Conservation (phyloP, 768 basidiomycete species). For the Xerocomus brunneocitrinus region DNA sequence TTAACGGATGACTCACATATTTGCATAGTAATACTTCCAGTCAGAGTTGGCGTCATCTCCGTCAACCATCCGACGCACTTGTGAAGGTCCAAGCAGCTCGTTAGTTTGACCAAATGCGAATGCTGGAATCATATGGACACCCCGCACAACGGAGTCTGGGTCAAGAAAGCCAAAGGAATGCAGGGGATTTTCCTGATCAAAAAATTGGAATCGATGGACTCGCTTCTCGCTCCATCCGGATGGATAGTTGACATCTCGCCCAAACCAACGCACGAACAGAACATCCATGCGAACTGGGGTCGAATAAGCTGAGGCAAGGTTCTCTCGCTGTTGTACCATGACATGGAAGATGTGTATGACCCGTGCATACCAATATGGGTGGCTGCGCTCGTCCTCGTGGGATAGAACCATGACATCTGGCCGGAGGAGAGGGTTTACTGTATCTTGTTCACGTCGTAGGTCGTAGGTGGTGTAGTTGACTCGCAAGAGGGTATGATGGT, state of each 20-base stretch:
- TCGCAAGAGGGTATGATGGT: conserved; percentile 19
- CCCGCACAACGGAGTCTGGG: conserved; percentile 8
- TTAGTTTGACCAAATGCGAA: conserved; percentile 18
- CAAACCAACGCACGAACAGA: conserved; percentile 28
- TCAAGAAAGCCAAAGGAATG: conserved; percentile 16
- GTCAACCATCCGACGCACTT: neutral
- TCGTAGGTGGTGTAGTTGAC: conserved; percentile 33
- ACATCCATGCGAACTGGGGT: conserved; percentile 17
- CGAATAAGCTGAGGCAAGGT: neutral
- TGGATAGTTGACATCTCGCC: conserved; percentile 11
- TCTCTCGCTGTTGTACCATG: neutral
- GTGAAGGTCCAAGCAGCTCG: conserved; percentile 2
- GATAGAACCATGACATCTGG: conserved; percentile 36
- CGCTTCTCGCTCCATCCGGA: conserved; percentile 21
- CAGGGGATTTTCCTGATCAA: neutral
- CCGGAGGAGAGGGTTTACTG: conserved; percentile 35
- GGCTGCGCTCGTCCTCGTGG: conserved; percentile 23
- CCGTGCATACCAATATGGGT: conserved; percentile 37
- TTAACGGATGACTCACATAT: conserved; percentile 24
- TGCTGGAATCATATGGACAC: conserved; percentile 12
- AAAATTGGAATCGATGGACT: conserved; percentile 33
- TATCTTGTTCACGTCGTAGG: conserved; percentile 31
- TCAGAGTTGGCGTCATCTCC: conserved; percentile 13
- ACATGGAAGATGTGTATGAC: conserved; percentile 19
- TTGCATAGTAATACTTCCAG: conserved; percentile 31